Conservation (phyloP, 2,329 filamentous ascomycete genomes). For the Fusarium sp. region DNA sequence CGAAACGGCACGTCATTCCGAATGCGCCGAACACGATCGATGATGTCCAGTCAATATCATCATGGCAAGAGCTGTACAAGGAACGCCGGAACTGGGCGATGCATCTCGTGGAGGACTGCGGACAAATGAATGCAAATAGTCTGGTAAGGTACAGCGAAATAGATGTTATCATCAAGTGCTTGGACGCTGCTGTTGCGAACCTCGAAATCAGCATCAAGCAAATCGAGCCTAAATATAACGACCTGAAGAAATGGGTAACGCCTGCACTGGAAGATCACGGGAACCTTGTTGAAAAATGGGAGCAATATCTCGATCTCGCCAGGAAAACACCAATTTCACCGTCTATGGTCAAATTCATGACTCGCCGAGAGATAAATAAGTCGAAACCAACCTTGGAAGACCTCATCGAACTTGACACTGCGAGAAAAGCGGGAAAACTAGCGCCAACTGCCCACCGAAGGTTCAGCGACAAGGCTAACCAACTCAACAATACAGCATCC, state of each 20-base stretch:
- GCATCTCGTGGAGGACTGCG: constrained; percentile 75
- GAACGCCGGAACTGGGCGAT: constrained; percentile 83
- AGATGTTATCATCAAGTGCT: constrained; percentile 79
- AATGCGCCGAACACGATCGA: constrained; percentile 84
- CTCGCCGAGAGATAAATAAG: constrained; percentile 56
- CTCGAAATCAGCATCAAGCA: constrained; percentile 78
- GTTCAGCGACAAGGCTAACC: constrained; percentile 69
- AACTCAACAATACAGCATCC: constrained; percentile 69
- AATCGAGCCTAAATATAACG: constrained; percentile 77
- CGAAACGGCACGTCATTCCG: constrained; percentile 67
- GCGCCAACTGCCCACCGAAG: constrained; percentile 68
- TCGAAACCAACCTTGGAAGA: constrained; percentile 73
- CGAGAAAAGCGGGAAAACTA: constrained; percentile 76
- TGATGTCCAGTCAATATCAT: constrained; percentile 80
- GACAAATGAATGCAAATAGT: constrained; percentile 69
- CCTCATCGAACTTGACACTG: constrained; percentile 79
- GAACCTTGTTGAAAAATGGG: constrained; percentile 72
- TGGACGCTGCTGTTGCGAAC: constrained; percentile 88
- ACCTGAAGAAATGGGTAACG: constrained; percentile 76
- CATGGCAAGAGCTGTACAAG: constrained; percentile 91
- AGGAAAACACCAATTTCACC: constrained; percentile 72
- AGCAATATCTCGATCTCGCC: constrained; percentile 74
- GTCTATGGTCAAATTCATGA: constrained; percentile 75
- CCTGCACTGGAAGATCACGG: constrained; percentile 76
- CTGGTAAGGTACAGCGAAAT: constrained; percentile 77